phyloP scores from a whole-genome alignment of 176 grass and related monocot genomes.

The Carex myosuroides region DNA sequence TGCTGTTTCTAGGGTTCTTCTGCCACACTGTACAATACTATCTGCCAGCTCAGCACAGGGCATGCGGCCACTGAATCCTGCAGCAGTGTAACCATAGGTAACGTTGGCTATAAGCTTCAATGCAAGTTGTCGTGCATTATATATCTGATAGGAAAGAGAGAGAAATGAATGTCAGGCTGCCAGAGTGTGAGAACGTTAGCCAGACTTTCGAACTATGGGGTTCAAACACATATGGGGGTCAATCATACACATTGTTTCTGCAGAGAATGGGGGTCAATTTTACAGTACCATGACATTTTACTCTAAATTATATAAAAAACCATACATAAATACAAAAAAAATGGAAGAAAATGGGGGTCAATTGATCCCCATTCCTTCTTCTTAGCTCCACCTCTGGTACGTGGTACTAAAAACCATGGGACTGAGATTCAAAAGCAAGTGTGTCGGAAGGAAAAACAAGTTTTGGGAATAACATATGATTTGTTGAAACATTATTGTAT shows the following conservation, averaged over 20 bases:
- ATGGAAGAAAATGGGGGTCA: too few species aligned
- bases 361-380: too few species aligned
- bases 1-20: slow-evolving; percentile 89
- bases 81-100: slow-evolving; percentile 95
- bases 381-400: not conserved
- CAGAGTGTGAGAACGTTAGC: not conserved
- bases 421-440: not conserved
- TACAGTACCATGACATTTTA: too few species aligned
- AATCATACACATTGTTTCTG: too few species aligned
- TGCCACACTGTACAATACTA: slow-evolving; percentile 95
- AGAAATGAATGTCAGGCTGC: not conserved
- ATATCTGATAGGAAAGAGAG: slow-evolving; percentile 50
- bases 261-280: too few species aligned
- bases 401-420: not conserved
- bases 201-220: too few species aligned
- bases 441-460: not conserved
- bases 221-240: too few species aligned
- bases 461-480: not conserved
- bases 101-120: slow-evolving; percentile 96
- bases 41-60: slow-evolving; percentile 96
- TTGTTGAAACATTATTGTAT: not conserved
- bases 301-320: too few species aligned
- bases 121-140: slow-evolving; percentile 95
- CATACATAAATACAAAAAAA: too few species aligned
- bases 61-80: slow-evolving; percentile 94